Evolutionary conservation across 805 yeast species (phyloP).

Genomic region (Zygotorulaspora florentina): DNA sequence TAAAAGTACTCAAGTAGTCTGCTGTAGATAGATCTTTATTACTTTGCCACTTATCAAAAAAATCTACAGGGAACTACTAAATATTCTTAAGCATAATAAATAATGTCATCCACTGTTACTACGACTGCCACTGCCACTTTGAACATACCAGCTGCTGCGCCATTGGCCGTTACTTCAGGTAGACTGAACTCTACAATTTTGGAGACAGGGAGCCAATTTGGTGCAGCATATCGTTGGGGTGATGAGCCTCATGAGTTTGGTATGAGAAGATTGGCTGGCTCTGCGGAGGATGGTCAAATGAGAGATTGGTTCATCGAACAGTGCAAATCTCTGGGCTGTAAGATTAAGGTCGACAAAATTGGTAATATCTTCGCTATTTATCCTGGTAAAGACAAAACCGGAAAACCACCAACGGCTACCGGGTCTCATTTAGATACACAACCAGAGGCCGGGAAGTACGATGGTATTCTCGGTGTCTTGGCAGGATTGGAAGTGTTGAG

Average conservation of each 20-base stretch:
- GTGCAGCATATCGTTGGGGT: conserved; percentile 65
- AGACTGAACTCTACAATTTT: conserved; percentile 57
- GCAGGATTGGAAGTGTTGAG: conserved; percentile 64
- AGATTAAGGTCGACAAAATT: conserved; percentile 54
- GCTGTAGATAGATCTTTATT: no score
- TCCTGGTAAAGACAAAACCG: conserved; percentile 49
- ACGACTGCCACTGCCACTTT: conserved; percentile 11
- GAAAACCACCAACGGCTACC: conserved; percentile 53
- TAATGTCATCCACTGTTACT: conserved; percentile 2
- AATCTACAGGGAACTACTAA: no score
- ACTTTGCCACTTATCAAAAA: no score
- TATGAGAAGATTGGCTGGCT: conserved; percentile 59
- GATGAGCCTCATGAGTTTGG: conserved; percentile 55
- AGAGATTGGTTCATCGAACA: conserved; percentile 63
- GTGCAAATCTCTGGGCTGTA: conserved; percentile 51
- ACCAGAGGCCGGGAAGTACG: conserved; percentile 75
- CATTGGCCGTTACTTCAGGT: conserved; percentile 34
- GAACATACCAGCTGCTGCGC: conserved; percentile 24
- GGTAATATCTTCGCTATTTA: conserved; percentile 66
- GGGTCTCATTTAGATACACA: conserved; percentile 77
- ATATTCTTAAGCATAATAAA: background rate
- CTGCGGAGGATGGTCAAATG: conserved; percentile 58
- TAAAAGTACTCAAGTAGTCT: no score
- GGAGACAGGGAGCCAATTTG: conserved; percentile 52
- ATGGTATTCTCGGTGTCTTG: conserved; percentile 66